phyloP scores from a whole-genome alignment of 805 yeast species.

The Groenewaldozyma salmanticensis region DNA sequence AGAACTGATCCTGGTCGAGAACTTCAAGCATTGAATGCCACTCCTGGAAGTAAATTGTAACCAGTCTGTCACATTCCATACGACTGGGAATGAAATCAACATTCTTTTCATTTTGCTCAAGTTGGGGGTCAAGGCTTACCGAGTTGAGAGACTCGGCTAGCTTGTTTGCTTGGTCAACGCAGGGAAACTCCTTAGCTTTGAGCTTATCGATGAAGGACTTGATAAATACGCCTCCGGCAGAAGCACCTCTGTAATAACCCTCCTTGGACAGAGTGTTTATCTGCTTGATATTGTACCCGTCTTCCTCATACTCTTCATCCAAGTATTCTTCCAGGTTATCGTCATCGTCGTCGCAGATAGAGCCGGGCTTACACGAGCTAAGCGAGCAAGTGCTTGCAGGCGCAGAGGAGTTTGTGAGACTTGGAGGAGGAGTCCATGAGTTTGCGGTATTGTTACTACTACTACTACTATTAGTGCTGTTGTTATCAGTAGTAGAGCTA shows the following conservation, averaged over 20 bases:
- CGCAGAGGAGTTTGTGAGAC: no score
- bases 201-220: constrained; percentile 23
- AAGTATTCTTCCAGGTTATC: constrained; percentile 5
- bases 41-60: constrained; percentile 59
- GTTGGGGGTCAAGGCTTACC: not conserved
- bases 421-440: not conserved
- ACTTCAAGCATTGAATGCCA: constrained; percentile 71
- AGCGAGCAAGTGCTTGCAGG: not conserved
- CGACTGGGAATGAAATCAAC: constrained; percentile 21
- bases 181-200: constrained; percentile 16
- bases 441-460: not conserved
- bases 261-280: constrained; percentile 20
- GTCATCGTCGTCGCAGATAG: constrained; percentile 10
- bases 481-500: not conserved
- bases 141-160: constrained; percentile 3
- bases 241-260: constrained; percentile 26
- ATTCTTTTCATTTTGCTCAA: not conserved
- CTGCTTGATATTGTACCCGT: constrained; percentile 19
- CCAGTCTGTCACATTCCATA: constrained; percentile 55
- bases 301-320: constrained; percentile 11
- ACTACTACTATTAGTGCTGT: not conserved
- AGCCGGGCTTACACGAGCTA: not conserved
- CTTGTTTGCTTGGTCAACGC: constrained; percentile 12
- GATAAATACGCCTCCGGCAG: constrained; percentile 27
- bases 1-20: constrained; percentile 59